phyloP scores from a whole-genome alignment of 208 protist species.

The Crithidia acanthocephali region DNA sequence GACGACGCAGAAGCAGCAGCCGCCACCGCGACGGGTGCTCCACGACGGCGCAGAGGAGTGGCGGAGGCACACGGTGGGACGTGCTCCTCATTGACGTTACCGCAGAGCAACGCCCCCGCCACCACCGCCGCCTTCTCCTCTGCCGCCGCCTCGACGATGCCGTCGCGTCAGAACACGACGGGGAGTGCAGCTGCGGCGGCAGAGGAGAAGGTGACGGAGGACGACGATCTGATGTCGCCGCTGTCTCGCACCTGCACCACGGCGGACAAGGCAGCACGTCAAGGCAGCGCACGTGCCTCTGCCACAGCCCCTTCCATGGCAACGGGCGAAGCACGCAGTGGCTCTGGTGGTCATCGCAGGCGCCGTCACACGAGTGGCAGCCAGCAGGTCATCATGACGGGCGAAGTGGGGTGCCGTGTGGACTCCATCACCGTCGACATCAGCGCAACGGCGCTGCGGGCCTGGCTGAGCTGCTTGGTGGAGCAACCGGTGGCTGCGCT shows the following conservation, averaged over 20 bases:
- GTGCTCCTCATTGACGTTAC: neutral
- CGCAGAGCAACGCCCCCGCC: neutral
- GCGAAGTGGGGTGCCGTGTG: conserved; percentile 25
- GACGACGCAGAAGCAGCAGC: neutral
- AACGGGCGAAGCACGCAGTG: neutral
- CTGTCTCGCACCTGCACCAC: neutral
- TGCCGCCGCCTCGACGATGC: neutral
- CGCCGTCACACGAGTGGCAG: neutral
- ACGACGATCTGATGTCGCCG: neutral
- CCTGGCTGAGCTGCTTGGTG: conserved; percentile 34
- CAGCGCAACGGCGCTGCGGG: conserved; percentile 28
- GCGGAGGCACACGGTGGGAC: neutral
- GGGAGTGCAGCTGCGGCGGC: neutral
- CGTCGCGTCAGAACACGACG: neutral
- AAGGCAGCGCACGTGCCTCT: neutral
- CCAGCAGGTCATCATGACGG: conserved; percentile 12
- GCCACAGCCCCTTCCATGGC: neutral
- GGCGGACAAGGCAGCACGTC: neutral
- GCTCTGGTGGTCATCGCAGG: neutral
- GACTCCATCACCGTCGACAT: conserved; percentile 32
- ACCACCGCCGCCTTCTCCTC: neutral
- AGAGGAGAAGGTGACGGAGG: neutral
- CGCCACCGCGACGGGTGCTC: neutral
- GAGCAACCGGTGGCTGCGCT: conserved; percentile 29
- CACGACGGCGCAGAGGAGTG: neutral